A percentile compares a stretch with the other conserved stretches of the same genome.
phyloP scores from a whole-genome alignment of 495 filamentous ascomycete genomes.

The Podospora sp. region DNA sequence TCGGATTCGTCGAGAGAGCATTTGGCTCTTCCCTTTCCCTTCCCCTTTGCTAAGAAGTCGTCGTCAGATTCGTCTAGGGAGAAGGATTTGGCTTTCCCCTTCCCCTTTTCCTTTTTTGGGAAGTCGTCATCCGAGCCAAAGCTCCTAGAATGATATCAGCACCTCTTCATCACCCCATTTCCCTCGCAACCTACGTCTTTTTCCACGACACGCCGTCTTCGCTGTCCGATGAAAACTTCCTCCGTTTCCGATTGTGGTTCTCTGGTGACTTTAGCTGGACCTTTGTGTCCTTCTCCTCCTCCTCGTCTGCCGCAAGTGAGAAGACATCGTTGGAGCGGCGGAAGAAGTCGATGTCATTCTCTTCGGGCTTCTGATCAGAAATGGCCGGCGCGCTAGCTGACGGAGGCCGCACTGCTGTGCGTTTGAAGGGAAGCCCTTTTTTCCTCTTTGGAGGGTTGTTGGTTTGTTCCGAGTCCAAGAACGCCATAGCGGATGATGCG shows the following conservation, averaged over 20 bases:
- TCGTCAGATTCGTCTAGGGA: constrained; percentile 1
- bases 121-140: neutral
- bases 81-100: neutral
- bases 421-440: constrained; percentile 69
- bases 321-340: constrained; percentile 67
- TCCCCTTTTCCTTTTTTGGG: neutral
- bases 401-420: constrained; percentile 52
- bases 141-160: neutral
- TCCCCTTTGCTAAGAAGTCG: neutral
- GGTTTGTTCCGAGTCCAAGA: constrained; percentile 9
- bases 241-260: constrained; percentile 21
- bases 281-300: constrained; percentile 39
- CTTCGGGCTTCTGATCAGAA: constrained; percentile 6
- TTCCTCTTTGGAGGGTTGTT: constrained; percentile 41
- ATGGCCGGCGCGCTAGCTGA: constrained; percentile 23
- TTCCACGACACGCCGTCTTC: neutral
- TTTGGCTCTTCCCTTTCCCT: neutral
- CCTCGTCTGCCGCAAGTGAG: constrained; percentile 59
- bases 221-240: constrained; percentile 22
- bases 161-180: neutral
- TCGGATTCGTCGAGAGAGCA: constrained; percentile 11
- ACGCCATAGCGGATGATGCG: constrained; percentile 19
- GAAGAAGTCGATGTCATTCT: constrained; percentile 62
- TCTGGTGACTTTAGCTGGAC: constrained; percentile 19
- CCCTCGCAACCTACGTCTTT: neutral